Evolutionary conservation across 148 eudicot genomes (phyloP), one percentile per base, ranked within the genome.

Genomic region (Vaccinium darrowii): DNA sequence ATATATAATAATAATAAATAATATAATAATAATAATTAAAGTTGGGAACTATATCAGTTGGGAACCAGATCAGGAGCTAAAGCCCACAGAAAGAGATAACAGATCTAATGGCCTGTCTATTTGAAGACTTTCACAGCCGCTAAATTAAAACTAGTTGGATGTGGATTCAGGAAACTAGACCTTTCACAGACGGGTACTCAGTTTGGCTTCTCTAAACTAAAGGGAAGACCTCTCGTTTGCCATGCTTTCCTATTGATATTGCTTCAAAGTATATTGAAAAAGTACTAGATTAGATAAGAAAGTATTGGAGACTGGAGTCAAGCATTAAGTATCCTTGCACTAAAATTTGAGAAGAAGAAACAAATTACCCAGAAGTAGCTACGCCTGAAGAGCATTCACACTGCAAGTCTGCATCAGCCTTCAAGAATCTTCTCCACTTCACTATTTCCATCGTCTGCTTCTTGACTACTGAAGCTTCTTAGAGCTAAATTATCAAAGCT

Each of bases 401-500:
- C 16, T 23, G 33, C 71, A 65, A 65, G 14, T 43, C 69, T 53
- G 56, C n/a, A 62, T 49, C 84, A 79, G 76, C 52, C 81, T 87
- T 87, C 88, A 90, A 79, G 69, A 86, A 81, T 81, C 86, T 76
- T 86, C 86, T 23, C 62, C 79, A 25, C 56, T 81, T 88, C 86
- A 92, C 83, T 65, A 87, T 82, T 80, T 92, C 89, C 84, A 39
- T 89, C 87, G 33, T 83, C 86, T 82, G 73, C 90, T 84, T 87
- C 87, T 27, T 75, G 91, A 77, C 74, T 81, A 65, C 88, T 84
- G 5, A 88, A 50, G 87, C 82, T 89, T 84, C 82, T 84, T 43
- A 88, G 88, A 62, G 91, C 81, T 83, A 93, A 85, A 85, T 93
- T 94, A 84, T 92, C 92, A 52, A 93, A 88, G 87, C 90, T 88